Evolutionary conservation across 768 basidiomycete genomes (phyloP), one percentile per base, ranked within the genome.

Genomic region (Coprinopsis marcescibilis): DNA sequence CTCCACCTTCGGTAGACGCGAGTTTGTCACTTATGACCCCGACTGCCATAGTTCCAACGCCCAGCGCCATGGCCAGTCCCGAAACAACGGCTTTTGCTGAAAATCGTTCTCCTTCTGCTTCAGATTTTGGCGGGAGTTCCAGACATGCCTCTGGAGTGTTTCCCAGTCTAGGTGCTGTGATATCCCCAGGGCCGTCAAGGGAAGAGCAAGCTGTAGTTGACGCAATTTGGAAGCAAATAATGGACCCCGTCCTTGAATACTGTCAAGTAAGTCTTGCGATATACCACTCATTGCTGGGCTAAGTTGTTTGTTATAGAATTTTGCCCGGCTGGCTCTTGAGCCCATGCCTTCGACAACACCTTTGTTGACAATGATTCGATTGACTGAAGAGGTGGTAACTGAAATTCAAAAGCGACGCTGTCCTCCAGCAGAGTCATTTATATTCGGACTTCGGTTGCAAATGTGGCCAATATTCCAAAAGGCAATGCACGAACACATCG

Each of bases 391-490:
- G 34, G 74, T 92, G 32, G 76, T 87, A 36, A 57, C 72, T 4
- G 85, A 89, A 55, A 77, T 89, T 11, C 85, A 91, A 58, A 77
- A 75, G 53, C 81, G 92, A 39, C 78, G 75, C 8, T 91, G 88
- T 55, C 68, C 82, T 4, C 89, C 93, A 12, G 73, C 93, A 17
- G 89, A 94, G 55, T 75, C 78, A 6, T 92, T 85, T 62, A 73
- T 94, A 42, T 87, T 92, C 61, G 73, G 76, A 1, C 72, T 93
- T 35, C 83, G 90, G 17, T 65, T 99, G 45, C 76, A 83, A 54
- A 80, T 98, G 73, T 98, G 93, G 91, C 96, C 95, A 1, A 71
- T 86, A 3, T 98, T 95, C 65, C 87, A 94, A 59, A 94, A 88
- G 57, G 77, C 76, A 24, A 87, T 97, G 82, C 78, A 85, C 19